phyloP scores from a whole-genome alignment of 2,329 filamentous ascomycete genomes.

The Phialophora tarda region DNA sequence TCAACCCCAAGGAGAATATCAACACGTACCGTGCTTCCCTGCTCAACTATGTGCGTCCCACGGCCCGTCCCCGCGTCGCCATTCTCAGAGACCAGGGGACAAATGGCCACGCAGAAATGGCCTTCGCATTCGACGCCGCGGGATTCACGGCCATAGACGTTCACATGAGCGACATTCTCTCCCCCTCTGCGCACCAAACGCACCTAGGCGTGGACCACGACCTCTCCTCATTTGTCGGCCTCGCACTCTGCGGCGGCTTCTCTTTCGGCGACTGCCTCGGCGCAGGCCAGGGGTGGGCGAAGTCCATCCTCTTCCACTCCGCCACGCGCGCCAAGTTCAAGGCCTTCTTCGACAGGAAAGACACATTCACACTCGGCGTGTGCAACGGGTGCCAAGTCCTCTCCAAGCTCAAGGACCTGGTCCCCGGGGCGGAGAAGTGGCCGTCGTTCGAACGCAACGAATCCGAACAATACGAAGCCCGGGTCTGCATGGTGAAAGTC shows the following conservation, averaged over 20 bases:
- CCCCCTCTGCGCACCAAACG: constrained; percentile 29
- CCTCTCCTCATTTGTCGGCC: constrained; percentile 79
- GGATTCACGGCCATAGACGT: constrained; percentile 92
- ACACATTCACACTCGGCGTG: constrained; percentile 91
- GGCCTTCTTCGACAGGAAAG: constrained; percentile 81
- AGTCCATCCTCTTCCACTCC: constrained; percentile 84
- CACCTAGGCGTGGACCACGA: constrained; percentile 75
- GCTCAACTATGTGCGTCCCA: constrained; percentile 65
- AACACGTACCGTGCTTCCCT: constrained; percentile 46
- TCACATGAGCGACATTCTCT: constrained; percentile 83
- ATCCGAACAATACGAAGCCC: constrained; percentile 87
- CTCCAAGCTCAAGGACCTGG: constrained; percentile 78
- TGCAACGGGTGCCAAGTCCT: constrained; percentile 99
- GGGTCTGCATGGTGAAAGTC: constrained; percentile 83
- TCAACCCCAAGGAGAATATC: constrained; percentile 73
- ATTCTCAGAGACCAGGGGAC: constrained; percentile 95
- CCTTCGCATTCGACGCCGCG: constrained; percentile 88
- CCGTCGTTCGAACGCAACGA: constrained; percentile 84
- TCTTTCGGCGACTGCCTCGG: constrained; percentile 91
- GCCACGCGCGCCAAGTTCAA: constrained; percentile 78
- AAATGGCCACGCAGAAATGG: constrained; percentile 97
- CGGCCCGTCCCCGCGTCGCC: constrained; percentile 75
- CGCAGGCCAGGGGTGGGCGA: constrained; percentile 96
- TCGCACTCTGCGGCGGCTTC: constrained; percentile 96
- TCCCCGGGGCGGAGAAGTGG: constrained; percentile 82